Conservation (phyloP, 225 moss, liverwort and hornwort species). For the Pseudisothecium myosuroides region DNA sequence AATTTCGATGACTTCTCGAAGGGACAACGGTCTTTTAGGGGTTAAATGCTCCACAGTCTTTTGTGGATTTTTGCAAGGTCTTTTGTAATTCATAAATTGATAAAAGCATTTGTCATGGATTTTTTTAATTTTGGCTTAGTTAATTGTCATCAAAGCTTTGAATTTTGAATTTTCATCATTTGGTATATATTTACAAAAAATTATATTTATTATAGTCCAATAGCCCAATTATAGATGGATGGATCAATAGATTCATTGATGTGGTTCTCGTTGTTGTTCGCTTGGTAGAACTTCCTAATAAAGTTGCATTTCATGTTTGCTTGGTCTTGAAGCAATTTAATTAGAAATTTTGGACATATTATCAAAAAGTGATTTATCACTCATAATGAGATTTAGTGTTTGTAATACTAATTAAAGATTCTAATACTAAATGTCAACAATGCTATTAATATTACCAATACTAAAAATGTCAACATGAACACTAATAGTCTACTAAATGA, state of each 20-base stretch:
- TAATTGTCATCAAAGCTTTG: neutral
- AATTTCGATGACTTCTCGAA: no score
- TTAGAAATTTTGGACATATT: neutral
- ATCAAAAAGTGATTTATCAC: neutral
- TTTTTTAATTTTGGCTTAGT: neutral
- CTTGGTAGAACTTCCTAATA: rapidly evolving
- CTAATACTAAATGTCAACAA: neutral
- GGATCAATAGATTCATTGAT: neutral
- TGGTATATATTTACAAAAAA: no score
- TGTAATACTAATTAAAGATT: neutral
- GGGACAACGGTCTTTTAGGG: no score
- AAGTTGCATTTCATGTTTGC: neutral
- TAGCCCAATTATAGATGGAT: neutral
- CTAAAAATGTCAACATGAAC: neutral
- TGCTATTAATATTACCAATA: rapidly evolving
- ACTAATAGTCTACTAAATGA: neutral
- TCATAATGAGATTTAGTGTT: neutral
- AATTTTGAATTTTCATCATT: rapidly evolving
- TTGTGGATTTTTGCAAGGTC: neutral
- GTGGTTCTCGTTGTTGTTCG: neutral
- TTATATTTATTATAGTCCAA: neutral
- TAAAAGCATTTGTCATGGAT: neutral
- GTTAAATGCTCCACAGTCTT: rapidly evolving
- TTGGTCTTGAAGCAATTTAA: neutral
- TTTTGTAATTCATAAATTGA: neutral